These are phyloP conservation scores for Sclerotinia glacialis DNA, from an alignment of 2,329 filamentous ascomycete genomes.

Conservation along the genomic window DNA sequence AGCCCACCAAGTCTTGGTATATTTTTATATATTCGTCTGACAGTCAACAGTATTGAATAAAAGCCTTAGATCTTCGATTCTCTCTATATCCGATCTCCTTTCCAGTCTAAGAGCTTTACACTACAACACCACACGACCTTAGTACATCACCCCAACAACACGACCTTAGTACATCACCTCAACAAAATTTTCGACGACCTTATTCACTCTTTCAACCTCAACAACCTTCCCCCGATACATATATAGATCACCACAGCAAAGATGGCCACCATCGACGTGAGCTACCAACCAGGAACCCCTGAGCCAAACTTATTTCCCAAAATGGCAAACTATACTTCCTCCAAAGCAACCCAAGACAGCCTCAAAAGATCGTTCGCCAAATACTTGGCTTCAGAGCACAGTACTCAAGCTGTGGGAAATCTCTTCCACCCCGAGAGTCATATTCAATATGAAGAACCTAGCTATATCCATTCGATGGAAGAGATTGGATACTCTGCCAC, in stretches of 20 bases:
- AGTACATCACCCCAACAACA: background rate
- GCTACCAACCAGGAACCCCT: constrained; percentile 29
- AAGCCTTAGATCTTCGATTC: background rate
- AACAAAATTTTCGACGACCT: background rate
- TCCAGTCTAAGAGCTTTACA: background rate
- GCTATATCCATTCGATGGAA: constrained; percentile 57
- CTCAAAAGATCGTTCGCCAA: constrained; percentile 39
- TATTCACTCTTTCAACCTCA: too few relatives aligned
- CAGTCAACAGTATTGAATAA: background rate
- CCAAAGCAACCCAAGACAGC: constrained; percentile 36
- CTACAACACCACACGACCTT: background rate
- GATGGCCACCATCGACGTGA: constrained; percentile 36
- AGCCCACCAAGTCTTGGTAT: background rate
- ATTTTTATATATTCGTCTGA: background rate
- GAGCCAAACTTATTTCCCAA: constrained; percentile 32
- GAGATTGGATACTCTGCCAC: constrained; percentile 56
- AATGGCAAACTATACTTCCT: constrained; percentile 33
- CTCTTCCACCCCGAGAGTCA: constrained; percentile 56
- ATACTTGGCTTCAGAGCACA: constrained; percentile 37
- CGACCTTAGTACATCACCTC: background rate
- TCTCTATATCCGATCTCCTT: background rate
- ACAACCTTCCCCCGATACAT: background rate
- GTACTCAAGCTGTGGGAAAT: constrained; percentile 32
- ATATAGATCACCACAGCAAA: background rate
- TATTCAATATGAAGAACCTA: constrained; percentile 50